Evolutionary conservation across 2,329 filamentous ascomycete genomes (phyloP), one percentile per base, ranked within the genome.

Genomic region (Exophiala lecanii-corni): DNA sequence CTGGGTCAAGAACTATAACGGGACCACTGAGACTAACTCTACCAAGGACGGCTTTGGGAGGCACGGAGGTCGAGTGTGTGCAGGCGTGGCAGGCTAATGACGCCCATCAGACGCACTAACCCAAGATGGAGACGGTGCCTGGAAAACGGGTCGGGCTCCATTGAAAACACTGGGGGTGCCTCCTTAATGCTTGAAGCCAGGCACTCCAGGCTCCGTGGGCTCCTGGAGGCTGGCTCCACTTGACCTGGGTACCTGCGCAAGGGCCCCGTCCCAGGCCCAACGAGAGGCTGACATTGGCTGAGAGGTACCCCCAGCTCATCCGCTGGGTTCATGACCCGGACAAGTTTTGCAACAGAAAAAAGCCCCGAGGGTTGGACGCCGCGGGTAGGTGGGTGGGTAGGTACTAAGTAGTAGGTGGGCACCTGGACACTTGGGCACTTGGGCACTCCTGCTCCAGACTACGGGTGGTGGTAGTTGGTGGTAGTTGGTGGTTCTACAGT

Each of bases 71-170:
- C n/a, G n/a, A n/a, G n/a, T n/a, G n/a, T n/a, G n/a, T n/a, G n/a
- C n/a, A n/a, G n/a, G n/a, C n/a, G n/a, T 17, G 17, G 13, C 33
- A 35, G 16, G 33, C 33, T 35, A 35, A 35, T 35, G 33, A 35
- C 33, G 33, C 33, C 33, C 9, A 35, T 19, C 5, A 18, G 6
- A 35, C 15, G 16, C 6, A 20, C 33, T 18, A 35, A 20, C 33
- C 33, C 5, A 6, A 19, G 7, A 4, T 19, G 16, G 33, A 19
- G 7, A 18, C 33, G 33, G 33, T 35, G 16, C 33, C 33, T 35
- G 9, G 16, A 35, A 35, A 35, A 35, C n/a, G 33, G 33, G 33
- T 17, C 33, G 4, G 17, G 17, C 15, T 4, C 33, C 33, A 17
- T 35, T 35, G 33, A 35, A 35, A 35, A 15, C 33, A 35, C 9